phyloP scores from a whole-genome alignment of 2,329 filamentous ascomycete species.

The Mariannaea sp. region DNA sequence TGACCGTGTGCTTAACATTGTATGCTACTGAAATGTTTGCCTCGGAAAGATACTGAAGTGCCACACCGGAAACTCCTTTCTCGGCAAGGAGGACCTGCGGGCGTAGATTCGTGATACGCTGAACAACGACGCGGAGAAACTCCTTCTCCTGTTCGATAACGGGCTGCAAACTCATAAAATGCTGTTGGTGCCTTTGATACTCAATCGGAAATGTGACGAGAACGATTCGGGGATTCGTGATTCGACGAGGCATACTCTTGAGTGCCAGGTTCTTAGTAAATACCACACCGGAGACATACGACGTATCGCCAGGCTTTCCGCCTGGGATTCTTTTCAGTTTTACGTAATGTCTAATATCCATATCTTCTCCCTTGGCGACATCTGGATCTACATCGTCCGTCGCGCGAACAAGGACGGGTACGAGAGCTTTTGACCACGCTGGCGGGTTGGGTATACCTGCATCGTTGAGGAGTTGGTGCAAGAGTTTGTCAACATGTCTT shows the following conservation, averaged over 20 bases:
- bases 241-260: slow-evolving; percentile 92
- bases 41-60: slow-evolving; percentile 84
- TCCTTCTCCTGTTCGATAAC: slow-evolving; percentile 97
- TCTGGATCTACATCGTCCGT: slow-evolving; percentile 95
- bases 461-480: slow-evolving; percentile 83
- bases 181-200: slow-evolving; percentile 82
- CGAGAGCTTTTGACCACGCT: slow-evolving; percentile 87
- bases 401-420: slow-evolving; percentile 87
- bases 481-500: slow-evolving; percentile 82
- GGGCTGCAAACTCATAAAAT: slow-evolving; percentile 97
- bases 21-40: slow-evolving; percentile 92
- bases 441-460: slow-evolving; percentile 71
- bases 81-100: slow-evolving; percentile 91
- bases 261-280: slow-evolving; percentile 97
- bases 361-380: slow-evolving; percentile 87
- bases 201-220: slow-evolving; percentile 96
- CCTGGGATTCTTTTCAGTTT: slow-evolving; percentile 97
- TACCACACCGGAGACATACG: slow-evolving; percentile 95
- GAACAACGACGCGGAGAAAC: slow-evolving; percentile 88
- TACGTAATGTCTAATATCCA: slow-evolving; percentile 96
- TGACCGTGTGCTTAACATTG: slow-evolving; percentile 94
- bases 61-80: slow-evolving; percentile 88
- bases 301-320: slow-evolving; percentile 85
- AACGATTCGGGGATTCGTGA: slow-evolving; percentile 81
- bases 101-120: slow-evolving; percentile 82